These are phyloP conservation scores for barrel medic (Medicago truncatula) DNA, from an alignment of 306 rosid species.

Conservation along the genomic window DNA sequence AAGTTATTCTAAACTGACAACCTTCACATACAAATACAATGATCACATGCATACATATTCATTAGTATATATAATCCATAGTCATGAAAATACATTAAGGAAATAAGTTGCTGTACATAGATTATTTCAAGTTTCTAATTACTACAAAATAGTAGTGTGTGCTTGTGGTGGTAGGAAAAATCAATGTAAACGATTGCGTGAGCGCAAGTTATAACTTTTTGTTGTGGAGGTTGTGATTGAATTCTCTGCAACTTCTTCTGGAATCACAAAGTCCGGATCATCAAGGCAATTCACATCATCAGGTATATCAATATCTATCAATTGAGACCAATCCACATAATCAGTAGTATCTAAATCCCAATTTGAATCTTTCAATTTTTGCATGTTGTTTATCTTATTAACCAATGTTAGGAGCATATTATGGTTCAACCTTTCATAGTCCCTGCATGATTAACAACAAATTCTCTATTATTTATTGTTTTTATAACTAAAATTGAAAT, in stretches of 20 bases:
- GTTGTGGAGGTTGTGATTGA: constrained; percentile 47
- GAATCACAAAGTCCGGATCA: constrained; percentile 72
- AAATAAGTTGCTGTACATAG: background rate
- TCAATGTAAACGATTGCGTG: constrained; percentile 40
- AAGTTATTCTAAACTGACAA: too few species aligned
- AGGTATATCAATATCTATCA: constrained; percentile 67
- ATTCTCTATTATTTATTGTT: background rate
- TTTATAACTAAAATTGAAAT: too few species aligned
- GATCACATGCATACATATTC: background rate
- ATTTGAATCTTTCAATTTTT: constrained; percentile 41
- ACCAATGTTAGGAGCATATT: constrained; percentile 54
- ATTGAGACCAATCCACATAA: constrained; percentile 60
- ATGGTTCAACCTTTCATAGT: constrained; percentile 74
- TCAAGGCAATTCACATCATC: constrained; percentile 65
- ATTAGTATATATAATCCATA: background rate
- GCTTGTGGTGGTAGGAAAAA: background rate
- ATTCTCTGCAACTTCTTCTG: constrained; percentile 64
- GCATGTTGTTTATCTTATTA: constrained; percentile 50
- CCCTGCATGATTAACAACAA: constrained; percentile 51
- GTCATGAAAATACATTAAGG: background rate
- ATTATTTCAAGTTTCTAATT: constrained; percentile 1
- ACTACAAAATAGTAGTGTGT: constrained; percentile 15
- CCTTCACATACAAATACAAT: too few species aligned
- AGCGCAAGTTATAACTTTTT: constrained; percentile 65
- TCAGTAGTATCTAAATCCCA: constrained; percentile 50